Evolutionary conservation across 1,139 yeast genomes (phyloP).

Genomic region (Pichia sp.): DNA sequence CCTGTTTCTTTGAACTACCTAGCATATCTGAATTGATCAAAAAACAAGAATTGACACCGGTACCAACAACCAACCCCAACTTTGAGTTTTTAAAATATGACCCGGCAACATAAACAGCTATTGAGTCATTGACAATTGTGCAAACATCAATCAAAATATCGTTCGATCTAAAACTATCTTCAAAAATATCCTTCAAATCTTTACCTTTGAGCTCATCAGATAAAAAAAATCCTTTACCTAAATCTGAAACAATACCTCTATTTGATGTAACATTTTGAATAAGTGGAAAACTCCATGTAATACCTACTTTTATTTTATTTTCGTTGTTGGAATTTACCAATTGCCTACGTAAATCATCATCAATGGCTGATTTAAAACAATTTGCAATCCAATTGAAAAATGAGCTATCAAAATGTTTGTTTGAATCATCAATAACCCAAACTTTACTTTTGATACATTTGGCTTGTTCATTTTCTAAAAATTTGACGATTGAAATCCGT

Average conservation of each 20-base stretch:
- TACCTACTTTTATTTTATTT: constrained; percentile 9
- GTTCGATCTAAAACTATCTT: constrained; percentile 24
- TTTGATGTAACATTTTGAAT: constrained; percentile 36
- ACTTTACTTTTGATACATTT: constrained; percentile 6
- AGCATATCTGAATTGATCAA: constrained; percentile 4
- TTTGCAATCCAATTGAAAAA: constrained; percentile 9
- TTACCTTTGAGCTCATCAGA: constrained; percentile 35
- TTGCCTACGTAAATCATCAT: not conserved
- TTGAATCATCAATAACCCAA: constrained; percentile 9
- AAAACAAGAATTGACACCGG: constrained; percentile 31
- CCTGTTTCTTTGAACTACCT: not conserved
- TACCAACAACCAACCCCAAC: constrained; percentile 31
- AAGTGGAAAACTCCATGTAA: constrained; percentile 50
- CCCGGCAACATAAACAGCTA: constrained; percentile 29
- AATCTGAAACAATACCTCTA: constrained; percentile 40
- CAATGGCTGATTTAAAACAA: constrained; percentile 2
- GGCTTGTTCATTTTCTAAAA: constrained; percentile 2
- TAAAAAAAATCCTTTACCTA: constrained; percentile 47
- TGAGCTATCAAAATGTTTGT: constrained; percentile 6
- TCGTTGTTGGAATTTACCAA: not conserved
- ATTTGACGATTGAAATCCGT: constrained; percentile 8
- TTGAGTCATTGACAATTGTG: constrained; percentile 31
- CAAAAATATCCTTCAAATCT: constrained; percentile 41
- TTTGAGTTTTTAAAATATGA: constrained; percentile 21
- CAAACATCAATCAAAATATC: constrained; percentile 19